These are phyloP conservation scores for Pythium rhizo-oryzae DNA, from an alignment of 352 stramenopile species.

Conservation along the genomic window DNA sequence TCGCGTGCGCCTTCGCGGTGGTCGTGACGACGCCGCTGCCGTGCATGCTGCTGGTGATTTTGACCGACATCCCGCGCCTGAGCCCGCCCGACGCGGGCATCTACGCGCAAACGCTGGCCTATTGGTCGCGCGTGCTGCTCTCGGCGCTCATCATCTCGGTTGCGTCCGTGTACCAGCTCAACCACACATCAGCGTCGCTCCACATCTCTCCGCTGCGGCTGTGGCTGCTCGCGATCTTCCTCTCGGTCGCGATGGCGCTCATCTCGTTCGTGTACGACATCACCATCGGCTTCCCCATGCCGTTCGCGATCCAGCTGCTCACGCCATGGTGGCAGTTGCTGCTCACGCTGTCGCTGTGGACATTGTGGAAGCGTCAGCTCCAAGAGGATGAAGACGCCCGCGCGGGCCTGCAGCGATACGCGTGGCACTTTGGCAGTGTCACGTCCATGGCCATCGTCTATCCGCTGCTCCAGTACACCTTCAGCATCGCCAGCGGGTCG, in stretches of 20 bases:
- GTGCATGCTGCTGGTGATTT: background rate
- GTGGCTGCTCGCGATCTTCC: background rate
- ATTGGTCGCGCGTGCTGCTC: conserved; percentile 8
- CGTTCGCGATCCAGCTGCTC: conserved; percentile 24
- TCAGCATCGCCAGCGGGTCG: background rate
- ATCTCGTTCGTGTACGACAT: background rate
- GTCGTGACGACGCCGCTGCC: background rate
- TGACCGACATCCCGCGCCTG: background rate
- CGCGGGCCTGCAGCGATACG: background rate
- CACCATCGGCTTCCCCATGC: conserved; percentile 13
- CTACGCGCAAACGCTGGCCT: background rate
- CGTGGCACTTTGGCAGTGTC: background rate
- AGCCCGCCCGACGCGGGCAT: background rate
- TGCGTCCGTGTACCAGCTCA: background rate
- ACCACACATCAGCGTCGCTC: background rate
- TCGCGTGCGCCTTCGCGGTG: background rate
- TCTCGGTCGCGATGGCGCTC: background rate
- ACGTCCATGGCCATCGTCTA: conserved; percentile 4
- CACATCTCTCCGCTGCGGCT: background rate
- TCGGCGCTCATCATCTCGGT: background rate
- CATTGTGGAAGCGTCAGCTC: background rate
- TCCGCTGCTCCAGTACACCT: conserved; percentile 12
- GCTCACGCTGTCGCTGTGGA: conserved; percentile 1
- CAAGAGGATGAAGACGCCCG: background rate
- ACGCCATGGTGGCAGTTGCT: conserved; percentile 27